phyloP scores from a whole-genome alignment of 208 protist genomes.

The Histomonas meleagridis region DNA sequence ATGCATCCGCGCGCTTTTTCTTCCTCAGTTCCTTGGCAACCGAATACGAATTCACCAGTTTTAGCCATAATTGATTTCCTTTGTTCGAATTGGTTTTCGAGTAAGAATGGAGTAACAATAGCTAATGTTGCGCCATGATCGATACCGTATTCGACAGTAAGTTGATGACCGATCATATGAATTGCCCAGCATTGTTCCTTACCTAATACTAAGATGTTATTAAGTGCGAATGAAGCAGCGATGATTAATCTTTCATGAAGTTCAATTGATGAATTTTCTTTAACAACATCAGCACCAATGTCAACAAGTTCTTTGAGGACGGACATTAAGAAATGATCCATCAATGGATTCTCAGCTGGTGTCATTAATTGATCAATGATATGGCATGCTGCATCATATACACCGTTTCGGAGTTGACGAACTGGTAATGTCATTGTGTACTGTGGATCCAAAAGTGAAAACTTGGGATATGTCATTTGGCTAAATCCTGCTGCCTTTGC shows the following conservation, averaged over 20 bases:
- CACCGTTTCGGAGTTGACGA: background rate
- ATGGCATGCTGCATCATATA: background rate
- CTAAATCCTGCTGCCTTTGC: background rate
- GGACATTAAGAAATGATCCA: background rate
- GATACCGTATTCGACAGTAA: background rate
- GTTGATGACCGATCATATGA: background rate
- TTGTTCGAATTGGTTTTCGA: too few relatives aligned
- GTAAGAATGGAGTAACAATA: background rate
- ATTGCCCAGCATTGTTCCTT: background rate
- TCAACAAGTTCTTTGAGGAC: background rate
- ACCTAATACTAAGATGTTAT: background rate
- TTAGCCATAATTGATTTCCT: background rate
- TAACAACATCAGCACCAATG: background rate
- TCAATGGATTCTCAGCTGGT: background rate
- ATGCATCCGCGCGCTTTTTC: background rate
- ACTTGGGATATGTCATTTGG: background rate
- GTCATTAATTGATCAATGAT: background rate
- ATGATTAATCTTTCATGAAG: background rate
- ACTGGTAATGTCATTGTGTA: conserved; percentile 22
- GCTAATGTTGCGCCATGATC: conserved; percentile 8
- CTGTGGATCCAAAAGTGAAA: background rate
- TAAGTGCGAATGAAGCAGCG: background rate
- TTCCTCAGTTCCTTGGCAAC: background rate
- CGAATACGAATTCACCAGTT: background rate
- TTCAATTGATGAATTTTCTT: background rate